Conservation (phyloP, 1,284 basidiomycete genomes). For the Vanrija humicola region DNA sequence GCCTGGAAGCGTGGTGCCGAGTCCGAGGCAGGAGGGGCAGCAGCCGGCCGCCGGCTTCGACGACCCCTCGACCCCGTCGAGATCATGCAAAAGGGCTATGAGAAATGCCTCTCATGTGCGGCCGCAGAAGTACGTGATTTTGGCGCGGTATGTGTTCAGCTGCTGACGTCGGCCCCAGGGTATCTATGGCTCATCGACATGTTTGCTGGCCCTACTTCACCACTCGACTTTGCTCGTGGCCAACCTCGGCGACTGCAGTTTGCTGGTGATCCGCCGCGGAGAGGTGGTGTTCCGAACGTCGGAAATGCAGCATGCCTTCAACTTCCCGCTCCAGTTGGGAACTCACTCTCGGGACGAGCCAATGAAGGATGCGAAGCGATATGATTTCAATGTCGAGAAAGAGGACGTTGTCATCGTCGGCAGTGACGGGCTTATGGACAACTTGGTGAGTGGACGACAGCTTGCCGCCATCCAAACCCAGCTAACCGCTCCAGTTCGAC, state of each 20-base stretch:
- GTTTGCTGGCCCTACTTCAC: constrained; percentile 56
- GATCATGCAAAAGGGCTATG: constrained; percentile 57
- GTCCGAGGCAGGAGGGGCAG: neutral
- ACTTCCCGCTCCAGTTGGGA: constrained; percentile 76
- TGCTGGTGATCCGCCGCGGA: constrained; percentile 74
- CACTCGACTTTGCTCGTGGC: constrained; percentile 81
- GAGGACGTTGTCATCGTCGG: constrained; percentile 88
- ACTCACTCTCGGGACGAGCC: constrained; percentile 69
- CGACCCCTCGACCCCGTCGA: constrained; percentile 54
- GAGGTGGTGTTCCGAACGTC: constrained; percentile 79
- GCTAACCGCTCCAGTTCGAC: constrained; percentile 61
- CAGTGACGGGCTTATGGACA: constrained; percentile 86
- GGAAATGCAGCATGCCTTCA: constrained; percentile 96
- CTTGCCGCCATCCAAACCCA: neutral
- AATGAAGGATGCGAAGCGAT: constrained; percentile 65
- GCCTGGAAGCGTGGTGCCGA: constrained; percentile 16
- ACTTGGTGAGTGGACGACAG: constrained; percentile 54
- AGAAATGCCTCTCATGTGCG: constrained; percentile 53
- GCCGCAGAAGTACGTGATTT: constrained; percentile 43
- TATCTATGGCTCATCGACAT: constrained; percentile 56
- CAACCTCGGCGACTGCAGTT: constrained; percentile 87
- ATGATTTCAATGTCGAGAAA: constrained; percentile 69
- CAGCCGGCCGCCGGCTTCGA: constrained; percentile 3
- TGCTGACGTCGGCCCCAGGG: constrained; percentile 39
- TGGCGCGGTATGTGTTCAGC: neutral